These are phyloP conservation scores for Aspergillus sp. DNA, from an alignment of 2,329 filamentous ascomycete genomes.

Conservation along the genomic window DNA sequence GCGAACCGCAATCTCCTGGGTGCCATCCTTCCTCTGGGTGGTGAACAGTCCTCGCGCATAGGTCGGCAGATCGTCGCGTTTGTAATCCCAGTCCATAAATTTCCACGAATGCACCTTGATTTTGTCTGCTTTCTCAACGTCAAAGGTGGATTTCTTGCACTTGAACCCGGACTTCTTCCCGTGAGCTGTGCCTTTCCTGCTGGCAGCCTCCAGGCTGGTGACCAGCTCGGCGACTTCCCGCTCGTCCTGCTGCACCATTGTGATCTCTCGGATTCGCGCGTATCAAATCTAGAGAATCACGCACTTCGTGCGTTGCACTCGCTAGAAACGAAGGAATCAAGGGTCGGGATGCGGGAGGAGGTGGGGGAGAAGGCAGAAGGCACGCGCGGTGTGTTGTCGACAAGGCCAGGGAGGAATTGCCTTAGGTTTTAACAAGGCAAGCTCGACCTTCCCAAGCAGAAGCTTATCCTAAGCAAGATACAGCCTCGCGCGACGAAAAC, in stretches of 20 bases:
- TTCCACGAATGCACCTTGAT: constrained; percentile 86
- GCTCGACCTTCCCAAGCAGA: background rate
- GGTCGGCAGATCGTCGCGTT: constrained; percentile 78
- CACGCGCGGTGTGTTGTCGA: too few relatives aligned
- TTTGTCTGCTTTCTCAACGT: constrained; percentile 64
- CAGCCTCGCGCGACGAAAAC: background rate
- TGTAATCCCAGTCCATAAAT: constrained; percentile 95
- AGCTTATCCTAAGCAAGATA: background rate
- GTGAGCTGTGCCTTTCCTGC: constrained; percentile 48
- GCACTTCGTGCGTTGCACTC: background rate
- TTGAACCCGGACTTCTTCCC: constrained; percentile 61
- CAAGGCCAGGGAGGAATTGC: background rate
- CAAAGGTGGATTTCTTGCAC: constrained; percentile 79
- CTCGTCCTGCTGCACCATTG: constrained; percentile 68
- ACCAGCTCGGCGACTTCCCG: constrained; percentile 69
- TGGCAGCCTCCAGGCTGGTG: constrained; percentile 59
- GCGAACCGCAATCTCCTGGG: constrained; percentile 77
- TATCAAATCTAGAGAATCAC: background rate
- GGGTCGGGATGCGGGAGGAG: too few relatives aligned
- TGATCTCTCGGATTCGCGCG: constrained; percentile 17
- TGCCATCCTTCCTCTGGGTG: constrained; percentile 64
- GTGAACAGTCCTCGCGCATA: constrained; percentile 95
- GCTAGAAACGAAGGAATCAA: too few relatives aligned
- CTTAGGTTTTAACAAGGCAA: background rate
- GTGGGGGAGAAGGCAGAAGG: too few relatives aligned